Percentiles rank a stretch among this genome's conserved stretches.
Conservation (phyloP, 257 asterid genomes). For the Linaria vulgaris region DNA sequence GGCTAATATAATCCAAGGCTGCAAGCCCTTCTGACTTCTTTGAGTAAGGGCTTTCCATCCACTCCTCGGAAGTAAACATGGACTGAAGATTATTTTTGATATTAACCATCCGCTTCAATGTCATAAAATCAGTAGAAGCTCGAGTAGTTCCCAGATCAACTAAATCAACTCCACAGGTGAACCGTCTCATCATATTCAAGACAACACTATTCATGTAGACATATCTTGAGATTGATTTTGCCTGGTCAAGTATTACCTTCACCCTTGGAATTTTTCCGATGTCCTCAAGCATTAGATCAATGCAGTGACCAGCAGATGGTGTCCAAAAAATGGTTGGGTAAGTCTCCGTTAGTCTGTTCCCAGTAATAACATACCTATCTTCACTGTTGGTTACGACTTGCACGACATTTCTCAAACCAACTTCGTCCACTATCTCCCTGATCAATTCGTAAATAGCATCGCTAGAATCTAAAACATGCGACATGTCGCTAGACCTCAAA, state of each 20-base stretch:
- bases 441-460: constrained; percentile 64
- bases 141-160: constrained; percentile 66
- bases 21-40: constrained; percentile 64
- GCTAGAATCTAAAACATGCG: constrained; percentile 49
- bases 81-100: constrained; percentile 71
- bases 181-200: constrained; percentile 76
- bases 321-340: constrained; percentile 82
- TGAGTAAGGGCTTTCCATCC: constrained; percentile 76
- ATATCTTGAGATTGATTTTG: constrained; percentile 72
- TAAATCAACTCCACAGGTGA: constrained; percentile 80
- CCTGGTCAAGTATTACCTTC: constrained; percentile 59
- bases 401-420: constrained; percentile 70
- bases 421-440: constrained; percentile 78
- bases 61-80: constrained; percentile 87
- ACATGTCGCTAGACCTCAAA: constrained; percentile 69
- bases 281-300: constrained; percentile 82
- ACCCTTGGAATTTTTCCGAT: constrained; percentile 58
- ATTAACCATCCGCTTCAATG: constrained; percentile 69
- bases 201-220: constrained; percentile 53
- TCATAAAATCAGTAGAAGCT: constrained; percentile 63
- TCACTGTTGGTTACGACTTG: constrained; percentile 78
- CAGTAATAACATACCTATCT: constrained; percentile 68
- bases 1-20: constrained; percentile 45
- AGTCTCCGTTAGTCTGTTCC: constrained; percentile 62
- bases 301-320: constrained; percentile 80